Conservation (phyloP, 768 basidiomycete species). For the Tylopilus plumbeoviolaceoides region DNA sequence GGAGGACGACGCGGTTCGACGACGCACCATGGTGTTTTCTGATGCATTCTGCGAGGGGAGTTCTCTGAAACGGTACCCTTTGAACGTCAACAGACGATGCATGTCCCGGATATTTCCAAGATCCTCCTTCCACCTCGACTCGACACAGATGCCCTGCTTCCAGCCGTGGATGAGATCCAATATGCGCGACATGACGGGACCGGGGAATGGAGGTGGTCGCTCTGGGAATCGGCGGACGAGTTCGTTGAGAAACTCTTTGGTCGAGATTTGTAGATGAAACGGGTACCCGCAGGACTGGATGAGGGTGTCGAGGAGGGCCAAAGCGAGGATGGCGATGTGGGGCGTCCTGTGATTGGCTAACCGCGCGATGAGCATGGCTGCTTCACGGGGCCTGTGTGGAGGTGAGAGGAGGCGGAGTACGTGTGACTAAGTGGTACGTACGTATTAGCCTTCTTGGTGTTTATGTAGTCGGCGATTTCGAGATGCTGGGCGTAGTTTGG, state of each 20-base stretch:
- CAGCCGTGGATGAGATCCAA: conserved; percentile 89
- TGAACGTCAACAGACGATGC: conserved; percentile 91
- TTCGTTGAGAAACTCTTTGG: conserved; percentile 98
- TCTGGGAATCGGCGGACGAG: conserved; percentile 97
- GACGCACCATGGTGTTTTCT: conserved; percentile 23
- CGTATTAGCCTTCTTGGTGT: conserved; percentile 95
- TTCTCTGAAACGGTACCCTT: conserved; percentile 81
- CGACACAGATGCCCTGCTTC: conserved; percentile 89
- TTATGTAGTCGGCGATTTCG: conserved; percentile 91
- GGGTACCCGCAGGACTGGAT: conserved; percentile 96
- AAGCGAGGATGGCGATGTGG: conserved; percentile 82
- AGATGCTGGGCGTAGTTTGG: conserved; percentile 91
- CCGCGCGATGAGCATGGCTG: conserved; percentile 77
- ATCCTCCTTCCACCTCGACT: conserved; percentile 93
- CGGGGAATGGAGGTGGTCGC: conserved; percentile 91
- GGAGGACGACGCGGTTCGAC: neutral
- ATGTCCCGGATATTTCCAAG: conserved; percentile 96
- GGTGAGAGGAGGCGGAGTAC: neutral
- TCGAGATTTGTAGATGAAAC: conserved; percentile 93
- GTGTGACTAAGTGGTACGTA: conserved; percentile 36
- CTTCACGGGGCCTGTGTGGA: conserved; percentile 78
- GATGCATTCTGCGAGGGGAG: conserved; percentile 17
- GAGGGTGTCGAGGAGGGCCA: conserved; percentile 85
- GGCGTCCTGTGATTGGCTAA: conserved; percentile 91
- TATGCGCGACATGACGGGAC: conserved; percentile 92